phyloP scores from a whole-genome alignment of 805 yeast species.

The Sugiyamaella floridensis region DNA sequence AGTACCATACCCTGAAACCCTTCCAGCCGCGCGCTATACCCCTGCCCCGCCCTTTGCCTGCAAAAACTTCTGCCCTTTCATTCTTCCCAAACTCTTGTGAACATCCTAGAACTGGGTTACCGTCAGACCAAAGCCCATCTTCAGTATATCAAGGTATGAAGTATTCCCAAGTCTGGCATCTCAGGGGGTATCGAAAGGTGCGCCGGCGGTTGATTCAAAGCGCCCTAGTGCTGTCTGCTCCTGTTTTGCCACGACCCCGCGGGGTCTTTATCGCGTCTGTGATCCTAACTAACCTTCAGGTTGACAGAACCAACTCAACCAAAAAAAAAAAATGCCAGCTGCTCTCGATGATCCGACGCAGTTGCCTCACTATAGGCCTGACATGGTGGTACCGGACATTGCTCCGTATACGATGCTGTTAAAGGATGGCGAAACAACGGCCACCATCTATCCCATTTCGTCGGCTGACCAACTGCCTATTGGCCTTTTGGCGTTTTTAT shows the following conservation, averaged over 20 bases:
- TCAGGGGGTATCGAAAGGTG: neutral
- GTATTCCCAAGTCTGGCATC: neutral
- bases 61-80: neutral
- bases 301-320: neutral
- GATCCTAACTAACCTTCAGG: too few species aligned
- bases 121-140: neutral
- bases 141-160: neutral
- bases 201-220: neutral
- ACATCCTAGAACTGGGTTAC: neutral
- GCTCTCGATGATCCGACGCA: constrained; percentile 46
- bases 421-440: constrained; percentile 85
- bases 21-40: too few species aligned
- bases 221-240: neutral
- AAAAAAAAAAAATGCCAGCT: constrained; percentile 35
- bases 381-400: constrained; percentile 35
- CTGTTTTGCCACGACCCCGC: too few species aligned
- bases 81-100: neutral
- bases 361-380: constrained; percentile 41
- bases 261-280: too few species aligned
- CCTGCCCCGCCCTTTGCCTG: neutral
- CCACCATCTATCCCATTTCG: constrained; percentile 83
- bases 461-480: constrained; percentile 63
- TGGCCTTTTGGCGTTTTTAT: constrained; percentile 68
- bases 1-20: too few species aligned
- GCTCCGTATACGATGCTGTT: constrained; percentile 70